Percentiles rank a stretch among this genome's conserved stretches.
phyloP scores from a whole-genome alignment of 73 alveolate species.

The Stentor roeselii region DNA sequence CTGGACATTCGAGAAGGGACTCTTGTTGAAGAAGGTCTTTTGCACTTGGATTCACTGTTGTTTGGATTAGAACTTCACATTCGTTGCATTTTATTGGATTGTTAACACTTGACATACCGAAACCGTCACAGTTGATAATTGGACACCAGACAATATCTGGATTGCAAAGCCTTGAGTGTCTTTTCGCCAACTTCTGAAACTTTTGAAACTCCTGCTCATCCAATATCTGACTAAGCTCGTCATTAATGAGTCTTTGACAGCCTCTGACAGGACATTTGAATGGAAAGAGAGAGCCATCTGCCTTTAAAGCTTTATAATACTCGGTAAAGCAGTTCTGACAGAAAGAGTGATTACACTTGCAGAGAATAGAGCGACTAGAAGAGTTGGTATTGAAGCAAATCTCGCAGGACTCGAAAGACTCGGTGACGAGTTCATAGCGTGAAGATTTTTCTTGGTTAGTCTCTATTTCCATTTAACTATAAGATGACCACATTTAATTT shows the following conservation, averaged over 20 bases:
- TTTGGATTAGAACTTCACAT: background rate
- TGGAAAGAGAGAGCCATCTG: background rate
- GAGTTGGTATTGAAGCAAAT: background rate
- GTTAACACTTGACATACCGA: background rate
- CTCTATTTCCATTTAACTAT: background rate
- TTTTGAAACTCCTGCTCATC: background rate
- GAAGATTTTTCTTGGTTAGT: background rate
- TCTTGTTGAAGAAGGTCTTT: background rate
- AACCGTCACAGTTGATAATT: background rate
- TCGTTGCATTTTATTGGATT: background rate
- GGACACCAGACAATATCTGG: background rate
- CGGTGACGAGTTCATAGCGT: background rate
- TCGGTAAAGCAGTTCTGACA: background rate
- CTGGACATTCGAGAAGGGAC: slow-evolving; percentile 2
- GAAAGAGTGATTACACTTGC: background rate
- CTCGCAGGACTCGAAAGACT: background rate
- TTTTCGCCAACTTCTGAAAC: background rate
- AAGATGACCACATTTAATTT: too few relatives aligned
- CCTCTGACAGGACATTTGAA: background rate
- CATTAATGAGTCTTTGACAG: background rate
- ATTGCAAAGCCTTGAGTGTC: background rate
- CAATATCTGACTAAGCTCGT: background rate
- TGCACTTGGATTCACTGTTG: slow-evolving; percentile 1
- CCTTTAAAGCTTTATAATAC: background rate
- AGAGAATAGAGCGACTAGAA: background rate